phyloP scores from a whole-genome alignment of 2,329 filamentous ascomycete genomes.

The Aphanocladium album region DNA sequence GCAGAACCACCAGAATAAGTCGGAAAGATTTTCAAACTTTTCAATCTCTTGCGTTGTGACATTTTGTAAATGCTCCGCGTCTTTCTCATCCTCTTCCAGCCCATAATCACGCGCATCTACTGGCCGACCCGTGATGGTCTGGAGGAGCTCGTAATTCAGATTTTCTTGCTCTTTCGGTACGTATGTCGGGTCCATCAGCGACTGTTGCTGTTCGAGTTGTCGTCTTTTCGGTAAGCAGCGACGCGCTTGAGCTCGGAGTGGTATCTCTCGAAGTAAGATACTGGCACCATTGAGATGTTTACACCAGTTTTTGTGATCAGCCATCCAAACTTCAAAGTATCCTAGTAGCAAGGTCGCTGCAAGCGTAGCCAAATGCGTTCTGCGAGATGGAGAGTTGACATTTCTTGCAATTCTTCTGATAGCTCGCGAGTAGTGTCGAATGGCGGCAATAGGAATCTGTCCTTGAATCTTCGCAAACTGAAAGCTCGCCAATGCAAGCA shows the following conservation, averaged over 20 bases:
- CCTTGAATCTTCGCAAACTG: slow-evolving; percentile 81
- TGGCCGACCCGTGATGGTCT: slow-evolving; percentile 34
- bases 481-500: slow-evolving; percentile 78
- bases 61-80: slow-evolving; percentile 19
- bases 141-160: slow-evolving; percentile 38
- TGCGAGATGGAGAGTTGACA: slow-evolving; percentile 62
- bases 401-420: slow-evolving; percentile 72
- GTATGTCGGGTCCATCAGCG: slow-evolving; percentile 1
- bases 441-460: slow-evolving; percentile 69
- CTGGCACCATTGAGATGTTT: slow-evolving; percentile 83
- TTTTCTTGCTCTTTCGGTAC: slow-evolving; percentile 29
- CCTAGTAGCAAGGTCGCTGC: slow-evolving; percentile 81
- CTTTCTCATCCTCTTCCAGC: slow-evolving; percentile 24
- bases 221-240: slow-evolving; percentile 60
- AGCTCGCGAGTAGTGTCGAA: slow-evolving; percentile 88
- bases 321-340: slow-evolving; percentile 92
- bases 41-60: slow-evolving; percentile 62
- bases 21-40: slow-evolving; percentile 73
- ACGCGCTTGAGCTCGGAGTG: slow-evolving; percentile 67
- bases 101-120: slow-evolving; percentile 36
- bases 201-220: slow-evolving; percentile 22
- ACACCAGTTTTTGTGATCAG: slow-evolving; percentile 94
- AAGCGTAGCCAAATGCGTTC: slow-evolving; percentile 74
- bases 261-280: slow-evolving; percentile 76
- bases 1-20: slow-evolving; percentile 93